Conservation (phyloP, 176 grass and related monocot genomes). For the Neostapfia colusana region DNA sequence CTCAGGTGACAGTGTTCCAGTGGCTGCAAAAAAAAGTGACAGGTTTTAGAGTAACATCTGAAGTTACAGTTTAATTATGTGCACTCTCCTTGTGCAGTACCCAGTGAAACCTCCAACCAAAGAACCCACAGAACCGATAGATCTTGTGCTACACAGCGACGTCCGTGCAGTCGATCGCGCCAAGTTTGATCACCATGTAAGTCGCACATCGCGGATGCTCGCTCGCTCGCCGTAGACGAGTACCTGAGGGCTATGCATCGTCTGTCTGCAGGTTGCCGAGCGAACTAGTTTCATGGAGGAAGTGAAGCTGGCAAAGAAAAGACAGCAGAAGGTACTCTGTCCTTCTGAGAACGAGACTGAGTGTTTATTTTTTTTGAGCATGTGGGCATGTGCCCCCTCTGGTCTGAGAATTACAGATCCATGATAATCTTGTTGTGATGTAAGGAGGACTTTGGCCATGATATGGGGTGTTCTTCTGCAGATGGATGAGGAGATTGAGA, state of each 20-base stretch:
- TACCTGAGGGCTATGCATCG: slow-evolving; percentile 18
- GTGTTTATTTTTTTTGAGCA: too few species aligned
- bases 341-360: not conserved
- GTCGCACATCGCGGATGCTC: slow-evolving; percentile 37
- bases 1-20: not conserved
- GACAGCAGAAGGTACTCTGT: slow-evolving; percentile 55
- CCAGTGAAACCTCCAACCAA: slow-evolving; percentile 53
- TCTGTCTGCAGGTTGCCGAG: slow-evolving; percentile 51
- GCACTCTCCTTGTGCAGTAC: slow-evolving; percentile 13
- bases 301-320: slow-evolving; percentile 60
- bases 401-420: not conserved
- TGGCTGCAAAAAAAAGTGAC: too few species aligned
- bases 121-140: slow-evolving; percentile 64
- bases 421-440: not conserved
- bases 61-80: not conserved
- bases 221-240: not conserved
- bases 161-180: slow-evolving; percentile 53
- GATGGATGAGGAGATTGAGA: slow-evolving; percentile 55
- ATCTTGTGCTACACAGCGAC: slow-evolving; percentile 68
- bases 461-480: not conserved
- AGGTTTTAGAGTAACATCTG: too few species aligned
- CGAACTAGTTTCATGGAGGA: slow-evolving; percentile 58
- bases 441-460: not conserved
- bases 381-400: too few species aligned
- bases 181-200: slow-evolving; percentile 80